Conservation (phyloP, 1,139 yeast genomes). For the Yarrowia galli region DNA sequence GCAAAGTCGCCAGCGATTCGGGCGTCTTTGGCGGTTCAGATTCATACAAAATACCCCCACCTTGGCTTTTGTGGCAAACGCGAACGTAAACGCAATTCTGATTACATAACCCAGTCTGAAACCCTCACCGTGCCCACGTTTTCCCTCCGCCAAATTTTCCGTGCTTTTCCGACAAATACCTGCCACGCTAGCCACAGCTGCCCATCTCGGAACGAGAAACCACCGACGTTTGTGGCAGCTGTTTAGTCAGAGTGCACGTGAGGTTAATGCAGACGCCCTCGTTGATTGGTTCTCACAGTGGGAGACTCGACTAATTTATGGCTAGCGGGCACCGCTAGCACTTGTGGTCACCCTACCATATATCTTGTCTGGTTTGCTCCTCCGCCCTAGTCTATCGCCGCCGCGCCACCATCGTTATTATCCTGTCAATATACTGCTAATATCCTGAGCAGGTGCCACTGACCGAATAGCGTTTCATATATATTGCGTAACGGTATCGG, state of each 20-base stretch:
- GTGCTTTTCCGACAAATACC: neutral
- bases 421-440: neutral
- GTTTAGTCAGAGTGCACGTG: slow-evolving; percentile 18
- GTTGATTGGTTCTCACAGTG: neutral
- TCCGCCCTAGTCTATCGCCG: neutral
- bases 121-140: slow-evolving; percentile 31
- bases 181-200: slow-evolving; percentile 14
- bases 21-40: neutral
- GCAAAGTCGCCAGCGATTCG: too few species aligned
- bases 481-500: slow-evolving; percentile 36
- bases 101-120: slow-evolving; percentile 31
- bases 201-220: slow-evolving; percentile 3
- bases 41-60: neutral
- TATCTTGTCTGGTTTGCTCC: neutral
- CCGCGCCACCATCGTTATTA: neutral
- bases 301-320: too few species aligned
- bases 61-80: neutral
- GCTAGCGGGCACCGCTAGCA: too few species aligned
- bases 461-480: slow-evolving; percentile 31
- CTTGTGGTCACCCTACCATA: too few species aligned
- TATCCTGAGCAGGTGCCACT: slow-evolving; percentile 5
- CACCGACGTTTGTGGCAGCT: neutral
- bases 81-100: neutral
- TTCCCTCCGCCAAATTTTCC: slow-evolving; percentile 18
- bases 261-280: slow-evolving; percentile 7